Evolutionary conservation across 148 eudicot genomes (phyloP).

Genomic region (Fallopia convolvulus): DNA sequence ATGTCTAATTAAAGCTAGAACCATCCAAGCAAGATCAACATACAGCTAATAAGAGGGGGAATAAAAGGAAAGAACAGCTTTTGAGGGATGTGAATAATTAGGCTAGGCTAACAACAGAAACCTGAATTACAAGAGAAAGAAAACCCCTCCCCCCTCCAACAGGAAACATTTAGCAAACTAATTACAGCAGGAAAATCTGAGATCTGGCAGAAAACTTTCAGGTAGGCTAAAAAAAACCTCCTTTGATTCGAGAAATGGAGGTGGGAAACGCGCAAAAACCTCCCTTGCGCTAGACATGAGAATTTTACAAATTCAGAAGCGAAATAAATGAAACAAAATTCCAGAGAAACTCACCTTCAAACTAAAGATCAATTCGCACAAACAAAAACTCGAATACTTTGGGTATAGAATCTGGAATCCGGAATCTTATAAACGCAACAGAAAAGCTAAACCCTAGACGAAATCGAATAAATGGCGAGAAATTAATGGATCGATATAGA

Average conservation of each 20-base stretch:
- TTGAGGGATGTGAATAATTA: not conserved
- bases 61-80: not conserved
- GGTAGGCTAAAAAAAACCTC: not conserved
- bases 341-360: constrained; percentile 4
- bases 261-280: not conserved
- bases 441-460: constrained; percentile 1
- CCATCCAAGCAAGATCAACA: constrained; percentile 2
- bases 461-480: not conserved
- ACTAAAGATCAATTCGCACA: not conserved
- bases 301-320: not conserved
- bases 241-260: not conserved
- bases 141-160: not conserved
- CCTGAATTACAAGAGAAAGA: not conserved
- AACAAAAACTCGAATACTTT: not conserved
- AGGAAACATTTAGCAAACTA: not conserved
- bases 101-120: not conserved
- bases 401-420: not conserved
- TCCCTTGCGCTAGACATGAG: not conserved
- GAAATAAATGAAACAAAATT: not conserved
- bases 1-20: not conserved
- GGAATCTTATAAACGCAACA: not conserved
- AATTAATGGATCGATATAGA: not conserved
- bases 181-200: not conserved
- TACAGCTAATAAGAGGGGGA: not conserved
- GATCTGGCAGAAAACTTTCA: not conserved